These are phyloP conservation scores for Phlebiopsis gigantea DNA, from an alignment of 768 basidiomycete species.

Conservation along the genomic window DNA sequence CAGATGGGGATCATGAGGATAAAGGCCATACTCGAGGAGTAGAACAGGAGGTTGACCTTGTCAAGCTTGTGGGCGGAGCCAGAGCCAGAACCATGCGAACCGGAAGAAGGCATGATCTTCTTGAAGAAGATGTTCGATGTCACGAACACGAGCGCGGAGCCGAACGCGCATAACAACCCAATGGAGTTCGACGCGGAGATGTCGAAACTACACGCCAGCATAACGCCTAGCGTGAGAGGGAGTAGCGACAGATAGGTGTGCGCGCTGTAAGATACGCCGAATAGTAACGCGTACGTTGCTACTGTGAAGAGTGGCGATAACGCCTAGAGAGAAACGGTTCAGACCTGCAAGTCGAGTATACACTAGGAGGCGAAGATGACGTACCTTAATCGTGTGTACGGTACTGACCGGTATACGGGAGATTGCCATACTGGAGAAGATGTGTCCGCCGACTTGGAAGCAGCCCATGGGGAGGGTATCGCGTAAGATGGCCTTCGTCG, in stretches of 20 bases:
- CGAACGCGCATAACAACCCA: conserved; percentile 93
- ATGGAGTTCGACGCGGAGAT: conserved; percentile 79
- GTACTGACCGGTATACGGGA: conserved; percentile 95
- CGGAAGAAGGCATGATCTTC: conserved; percentile 80
- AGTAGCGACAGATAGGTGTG: conserved; percentile 90
- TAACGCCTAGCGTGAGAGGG: conserved; percentile 94
- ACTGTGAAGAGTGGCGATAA: conserved; percentile 97
- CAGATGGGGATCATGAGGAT: conserved; percentile 95
- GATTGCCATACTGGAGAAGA: conserved; percentile 97
- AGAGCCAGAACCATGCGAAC: conserved; percentile 34
- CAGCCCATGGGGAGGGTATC: conserved; percentile 92
- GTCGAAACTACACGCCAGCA: conserved; percentile 95
- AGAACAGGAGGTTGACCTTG: conserved; percentile 93
- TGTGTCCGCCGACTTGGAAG: conserved; percentile 97
- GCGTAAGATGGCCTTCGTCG: conserved; percentile 65
- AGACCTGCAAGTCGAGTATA: not conserved
- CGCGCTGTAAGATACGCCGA: conserved; percentile 88
- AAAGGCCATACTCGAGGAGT: conserved; percentile 93
- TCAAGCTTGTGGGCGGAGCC: conserved; percentile 74
- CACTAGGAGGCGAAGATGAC: conserved; percentile 18
- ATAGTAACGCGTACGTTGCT: conserved; percentile 88
- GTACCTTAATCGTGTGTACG: conserved; percentile 97
- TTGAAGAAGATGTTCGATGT: conserved; percentile 99
- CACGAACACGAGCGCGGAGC: conserved; percentile 95
- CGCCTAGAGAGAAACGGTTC: conserved; percentile 49